Evolutionary conservation across 23 red algal species (phyloP), one percentile per base, ranked within the genome.

Genomic region (Gracilariopsis chorda): DNA sequence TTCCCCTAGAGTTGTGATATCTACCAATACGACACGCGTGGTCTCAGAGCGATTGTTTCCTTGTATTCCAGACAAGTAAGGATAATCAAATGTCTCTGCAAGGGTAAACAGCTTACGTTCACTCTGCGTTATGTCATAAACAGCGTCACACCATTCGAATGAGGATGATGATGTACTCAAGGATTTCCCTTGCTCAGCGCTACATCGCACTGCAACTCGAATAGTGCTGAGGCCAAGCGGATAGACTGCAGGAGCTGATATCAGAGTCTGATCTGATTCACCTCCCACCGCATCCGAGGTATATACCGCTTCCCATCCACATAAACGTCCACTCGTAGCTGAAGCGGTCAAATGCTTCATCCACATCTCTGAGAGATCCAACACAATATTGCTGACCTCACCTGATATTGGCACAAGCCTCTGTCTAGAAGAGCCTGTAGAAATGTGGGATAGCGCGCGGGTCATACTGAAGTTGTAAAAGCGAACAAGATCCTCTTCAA

Each of bases 401-500:
- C 86, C 86, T 39, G 57, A 36, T n/a, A 13, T 39, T 28, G 86
- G 51, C 70, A 65, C 72, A 53, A 90, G 71, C 27, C 86, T 43
- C 37, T 37, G 37, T 47, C 86, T 52, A 25, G 86, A 78, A 3
- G 86, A 90, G 1, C 86, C 86, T 45, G 32, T 25, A 13, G 72
- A 51, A 57, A 90, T 61, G 23, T 29, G 41, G 27, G 68, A 79
- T 57, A 79, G 36, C 51, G 86, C 86, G 19, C 72, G 68, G 39
- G 49, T 90, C 51, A 90, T 64, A 41, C 53, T 78, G 72, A 90
- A 90, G 35, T 90, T 90, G 52, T 90, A 90, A 27, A 90, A 90
- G 14, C 86, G 68, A 45, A 62, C 19, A 36, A 78, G 49, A 45
- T 90, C 86, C 14, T 59, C 17, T 45, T 78, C 70, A 47, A 90